Conservation (phyloP, 192 early-diverging fungal genomes). For the Spizellomyces punctatus region DNA sequence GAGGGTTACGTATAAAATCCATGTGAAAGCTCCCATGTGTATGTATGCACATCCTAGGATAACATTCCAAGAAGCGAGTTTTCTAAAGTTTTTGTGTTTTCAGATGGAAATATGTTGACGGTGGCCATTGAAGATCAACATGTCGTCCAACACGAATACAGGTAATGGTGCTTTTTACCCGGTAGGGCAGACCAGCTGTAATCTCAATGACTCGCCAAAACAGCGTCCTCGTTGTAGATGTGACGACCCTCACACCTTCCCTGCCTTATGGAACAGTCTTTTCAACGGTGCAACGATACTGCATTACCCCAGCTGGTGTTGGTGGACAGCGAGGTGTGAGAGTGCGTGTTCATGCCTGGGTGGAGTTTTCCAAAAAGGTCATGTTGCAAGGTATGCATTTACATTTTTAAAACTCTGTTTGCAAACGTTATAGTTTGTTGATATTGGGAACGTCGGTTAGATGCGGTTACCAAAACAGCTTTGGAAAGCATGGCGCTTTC, state of each 20-base stretch:
- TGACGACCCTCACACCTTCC: not conserved
- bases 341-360: constrained; percentile 23
- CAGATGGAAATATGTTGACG: constrained; percentile 13
- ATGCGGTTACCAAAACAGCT: constrained; percentile 9
- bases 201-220: too few species aligned
- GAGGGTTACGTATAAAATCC: constrained; percentile 10
- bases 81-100: not conserved
- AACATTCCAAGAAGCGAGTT: not conserved
- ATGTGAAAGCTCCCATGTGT: constrained; percentile 12
- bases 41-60: not conserved
- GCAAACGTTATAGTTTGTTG: not conserved
- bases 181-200: too few species aligned
- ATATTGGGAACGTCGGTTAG: not conserved
- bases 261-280: constrained; percentile 9
- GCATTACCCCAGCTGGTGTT: constrained; percentile 24
- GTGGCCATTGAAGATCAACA: constrained; percentile 16
- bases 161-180: not conserved
- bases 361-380: constrained; percentile 6
- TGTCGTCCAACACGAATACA: constrained; percentile 24
- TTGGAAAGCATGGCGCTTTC: constrained; percentile 1
- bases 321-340: constrained; percentile 9
- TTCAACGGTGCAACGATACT: constrained; percentile 20
- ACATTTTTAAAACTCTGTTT: not conserved
- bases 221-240: constrained; percentile 24
- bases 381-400: constrained; percentile 15